Evolutionary conservation across 2,329 filamentous ascomycete species (phyloP), one percentile per base, ranked within the genome.

Genomic region (Sphaerulina populicola): DNA sequence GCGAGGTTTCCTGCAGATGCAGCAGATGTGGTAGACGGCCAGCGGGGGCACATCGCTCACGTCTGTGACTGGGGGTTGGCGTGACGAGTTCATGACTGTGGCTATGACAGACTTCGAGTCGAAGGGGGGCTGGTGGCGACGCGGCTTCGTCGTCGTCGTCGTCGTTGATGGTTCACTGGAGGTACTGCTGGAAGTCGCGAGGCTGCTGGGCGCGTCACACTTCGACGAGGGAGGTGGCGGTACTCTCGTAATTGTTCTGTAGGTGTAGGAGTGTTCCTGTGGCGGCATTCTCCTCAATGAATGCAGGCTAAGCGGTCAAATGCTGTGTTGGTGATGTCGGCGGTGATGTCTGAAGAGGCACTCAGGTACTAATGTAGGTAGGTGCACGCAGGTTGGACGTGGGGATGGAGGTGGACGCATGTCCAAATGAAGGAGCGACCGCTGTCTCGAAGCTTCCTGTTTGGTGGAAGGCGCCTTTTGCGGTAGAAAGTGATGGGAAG

Each of bases 21-120:
- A 60, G 53, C 65, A 68, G 45, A 66, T 62, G 55, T 68, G 66
- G 47, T 64, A 65, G 42, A 66, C 52, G 2, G 60, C 62, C 10
- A 66, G 55, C 7, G 62, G 58, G 18, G 62, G 62, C 14, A 64
- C 52, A 44, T 54, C 45, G 14, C 18, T 11, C 15, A 48, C 51
- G 37, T 54, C 44, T 18, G 37, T 43, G 35, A 14, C 15, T 35
- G 27, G 8, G 21, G 37, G n/a, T 48, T 27, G 45, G 29, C 36
- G 12, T 18, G 15, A 12, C 11, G 39, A 8, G 8, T 10, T 41
- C 18, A 27, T 23, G 10, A 18, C 5, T 23, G 15, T 12, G 15
- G 21, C 7, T 11, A 23, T 41, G 15, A 23, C 15, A 27, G 39
- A 27, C 11, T 23, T 41, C 10, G 31, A 35, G 10, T 35, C 31